These are phyloP conservation scores for Groenewaldozyma sp. DNA, from an alignment of 1,139 yeast species.

Conservation along the genomic window DNA sequence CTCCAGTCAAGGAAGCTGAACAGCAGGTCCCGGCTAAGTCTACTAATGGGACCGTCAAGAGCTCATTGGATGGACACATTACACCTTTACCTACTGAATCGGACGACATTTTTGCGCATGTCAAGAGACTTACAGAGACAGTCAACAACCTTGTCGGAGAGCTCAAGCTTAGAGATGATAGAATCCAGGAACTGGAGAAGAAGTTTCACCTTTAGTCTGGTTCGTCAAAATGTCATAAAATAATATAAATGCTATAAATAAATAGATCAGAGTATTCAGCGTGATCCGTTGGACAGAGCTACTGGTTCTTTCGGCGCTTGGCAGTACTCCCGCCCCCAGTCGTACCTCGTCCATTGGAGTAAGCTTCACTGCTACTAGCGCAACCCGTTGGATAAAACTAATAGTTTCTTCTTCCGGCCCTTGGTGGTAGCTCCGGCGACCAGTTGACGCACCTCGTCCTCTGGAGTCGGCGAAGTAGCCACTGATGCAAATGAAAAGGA, in stretches of 20 bases:
- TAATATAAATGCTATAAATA: background rate
- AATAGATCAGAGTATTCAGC: too few species aligned
- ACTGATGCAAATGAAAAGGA: conserved; percentile 14
- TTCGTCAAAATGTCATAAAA: conserved; percentile 3
- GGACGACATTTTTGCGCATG: conserved; percentile 11
- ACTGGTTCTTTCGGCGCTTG: too few species aligned
- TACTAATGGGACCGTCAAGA: conserved; percentile 6
- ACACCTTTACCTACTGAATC: conserved; percentile 3
- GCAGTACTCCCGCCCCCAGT: too few species aligned
- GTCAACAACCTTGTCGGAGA: conserved; percentile 17
- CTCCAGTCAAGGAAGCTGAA: conserved; percentile 4
- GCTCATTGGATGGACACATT: conserved; percentile 2
- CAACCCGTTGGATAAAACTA: conserved; percentile 18
- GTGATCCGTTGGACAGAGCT: too few species aligned
- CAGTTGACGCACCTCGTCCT: conserved; percentile 13
- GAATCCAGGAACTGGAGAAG: conserved; percentile 18
- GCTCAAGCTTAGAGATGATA: conserved; percentile 15
- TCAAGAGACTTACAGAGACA: conserved; percentile 16
- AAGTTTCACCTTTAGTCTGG: too few species aligned
- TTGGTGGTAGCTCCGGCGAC: conserved; percentile 24
- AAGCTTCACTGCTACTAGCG: too few species aligned
- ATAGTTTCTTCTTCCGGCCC: conserved; percentile 35
- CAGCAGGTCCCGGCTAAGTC: conserved; percentile 5
- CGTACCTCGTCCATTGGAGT: too few species aligned
- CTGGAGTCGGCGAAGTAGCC: conserved; percentile 13